Conservation (phyloP, 1,139 yeast species). For the Geotrichum phurueaensis region DNA sequence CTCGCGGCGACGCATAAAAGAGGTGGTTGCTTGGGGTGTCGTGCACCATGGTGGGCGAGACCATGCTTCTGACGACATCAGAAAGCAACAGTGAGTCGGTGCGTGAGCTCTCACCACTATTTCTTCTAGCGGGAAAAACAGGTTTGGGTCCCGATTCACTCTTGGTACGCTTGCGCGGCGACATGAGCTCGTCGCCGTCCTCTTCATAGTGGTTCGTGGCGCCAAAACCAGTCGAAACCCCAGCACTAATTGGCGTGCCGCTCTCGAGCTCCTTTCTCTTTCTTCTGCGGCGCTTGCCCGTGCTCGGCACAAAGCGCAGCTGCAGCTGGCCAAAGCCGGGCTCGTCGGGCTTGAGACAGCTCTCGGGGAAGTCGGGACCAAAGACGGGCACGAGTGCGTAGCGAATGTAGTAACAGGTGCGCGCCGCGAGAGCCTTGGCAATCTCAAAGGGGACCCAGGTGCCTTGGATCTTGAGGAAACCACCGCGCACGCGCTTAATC, state of each 20-base stretch:
- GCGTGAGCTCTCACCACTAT: not conserved
- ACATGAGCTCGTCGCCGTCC: not conserved
- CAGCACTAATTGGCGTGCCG: not conserved
- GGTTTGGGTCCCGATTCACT: slow-evolving; percentile 4
- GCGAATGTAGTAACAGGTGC: slow-evolving; percentile 75
- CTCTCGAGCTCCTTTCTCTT: not conserved
- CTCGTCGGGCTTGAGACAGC: slow-evolving; percentile 62
- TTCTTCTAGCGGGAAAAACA: not conserved
- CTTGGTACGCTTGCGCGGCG: slow-evolving; percentile 11
- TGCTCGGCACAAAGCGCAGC: slow-evolving; percentile 8
- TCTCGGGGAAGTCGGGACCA: slow-evolving; percentile 65
- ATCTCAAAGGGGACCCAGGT: slow-evolving; percentile 85
- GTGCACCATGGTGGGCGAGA: not conserved
- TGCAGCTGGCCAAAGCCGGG: slow-evolving; percentile 64
- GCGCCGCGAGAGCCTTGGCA: slow-evolving; percentile 61
- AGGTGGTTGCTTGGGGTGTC: not conserved
- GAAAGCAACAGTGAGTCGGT: not conserved
- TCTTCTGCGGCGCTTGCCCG: slow-evolving; percentile 11
- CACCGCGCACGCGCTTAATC: slow-evolving; percentile 79
- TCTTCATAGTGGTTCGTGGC: not conserved
- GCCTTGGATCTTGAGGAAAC: slow-evolving; percentile 88
- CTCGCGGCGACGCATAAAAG: slow-evolving; percentile 7
- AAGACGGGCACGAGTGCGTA: slow-evolving; percentile 73
- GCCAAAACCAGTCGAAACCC: not conserved
- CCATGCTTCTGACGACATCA: not conserved